Conservation (phyloP, 225 moss, liverwort and hornwort species). For the Takakia lepidozioides region DNA sequence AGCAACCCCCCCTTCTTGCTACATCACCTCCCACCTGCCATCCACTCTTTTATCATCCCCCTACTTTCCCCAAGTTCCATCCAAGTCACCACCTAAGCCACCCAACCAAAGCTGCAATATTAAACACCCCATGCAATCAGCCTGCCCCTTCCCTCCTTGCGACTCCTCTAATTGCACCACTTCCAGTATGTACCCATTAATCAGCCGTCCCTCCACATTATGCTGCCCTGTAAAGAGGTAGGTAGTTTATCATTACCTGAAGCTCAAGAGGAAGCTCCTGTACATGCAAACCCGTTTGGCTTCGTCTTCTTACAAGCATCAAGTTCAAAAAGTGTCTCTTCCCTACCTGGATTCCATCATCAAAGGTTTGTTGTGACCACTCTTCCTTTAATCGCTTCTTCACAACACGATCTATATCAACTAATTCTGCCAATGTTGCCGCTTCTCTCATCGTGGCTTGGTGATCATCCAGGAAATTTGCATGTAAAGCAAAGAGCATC, state of each 20-base stretch:
- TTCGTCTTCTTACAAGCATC: slow-evolving; percentile 36
- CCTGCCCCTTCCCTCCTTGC: too few species aligned
- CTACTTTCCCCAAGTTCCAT: too few species aligned
- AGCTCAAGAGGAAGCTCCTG: slow-evolving; percentile 40
- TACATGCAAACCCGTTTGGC: slow-evolving; percentile 23
- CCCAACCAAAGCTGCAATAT: too few species aligned
- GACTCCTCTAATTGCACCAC: too few species aligned
- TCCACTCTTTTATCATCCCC: too few species aligned
- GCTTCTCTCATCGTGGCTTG: slow-evolving; percentile 30
- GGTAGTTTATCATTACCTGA: slow-evolving; percentile 39
- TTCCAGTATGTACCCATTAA: too few species aligned
- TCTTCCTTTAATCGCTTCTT: slow-evolving; percentile 24
- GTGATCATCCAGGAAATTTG: slow-evolving; percentile 42
- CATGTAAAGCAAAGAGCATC: slow-evolving; percentile 42
- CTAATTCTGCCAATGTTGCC: slow-evolving; percentile 25
- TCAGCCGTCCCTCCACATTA: too few species aligned
- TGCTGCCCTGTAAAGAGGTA: slow-evolving; percentile 37
- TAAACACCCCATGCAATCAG: too few species aligned
- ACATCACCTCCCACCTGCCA: too few species aligned
- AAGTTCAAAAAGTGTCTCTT: slow-evolving; percentile 37
- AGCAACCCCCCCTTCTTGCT: too few species aligned
- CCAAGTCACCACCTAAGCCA: too few species aligned
- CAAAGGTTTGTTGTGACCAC: slow-evolving; percentile 48
- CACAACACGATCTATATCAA: slow-evolving; percentile 33
- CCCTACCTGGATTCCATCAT: slow-evolving; percentile 31